A percentile compares a stretch with the other conserved stretches of the same genome.
Conservation (phyloP, 228 moss, liverwort and hornwort genomes). For the Sphagnum magellanicum region DNA sequence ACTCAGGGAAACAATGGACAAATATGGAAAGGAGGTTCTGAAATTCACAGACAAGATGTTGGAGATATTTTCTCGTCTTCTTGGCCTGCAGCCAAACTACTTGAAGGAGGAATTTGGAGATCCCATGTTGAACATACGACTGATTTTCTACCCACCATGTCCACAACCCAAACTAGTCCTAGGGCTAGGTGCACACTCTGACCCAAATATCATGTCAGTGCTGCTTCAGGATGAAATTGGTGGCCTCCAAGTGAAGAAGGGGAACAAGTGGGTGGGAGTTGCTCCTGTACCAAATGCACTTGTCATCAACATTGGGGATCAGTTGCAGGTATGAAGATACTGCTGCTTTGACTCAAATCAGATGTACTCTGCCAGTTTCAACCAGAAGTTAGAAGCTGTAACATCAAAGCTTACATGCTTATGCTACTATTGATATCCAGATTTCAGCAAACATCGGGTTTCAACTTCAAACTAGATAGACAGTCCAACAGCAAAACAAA, state of each 20-base stretch:
- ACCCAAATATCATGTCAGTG: constrained; percentile 42
- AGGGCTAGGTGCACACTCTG: constrained; percentile 41
- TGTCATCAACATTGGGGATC: constrained; percentile 33
- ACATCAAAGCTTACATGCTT: not conserved
- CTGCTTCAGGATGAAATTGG: constrained; percentile 44
- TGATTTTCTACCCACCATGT: constrained; percentile 43
- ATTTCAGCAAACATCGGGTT: not conserved
- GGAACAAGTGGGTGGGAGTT: constrained; percentile 21
- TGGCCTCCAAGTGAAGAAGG: constrained; percentile 53
- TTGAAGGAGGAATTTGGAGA: constrained; percentile 24
- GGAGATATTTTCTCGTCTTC: constrained; percentile 16
- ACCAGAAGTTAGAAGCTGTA: too few relatives aligned
- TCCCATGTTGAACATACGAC: constrained; percentile 22
- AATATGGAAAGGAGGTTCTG: constrained; percentile 22
- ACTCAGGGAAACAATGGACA: constrained; percentile 26
- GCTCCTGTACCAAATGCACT: constrained; percentile 25
- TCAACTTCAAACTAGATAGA: not conserved
- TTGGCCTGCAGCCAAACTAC: constrained; percentile 15
- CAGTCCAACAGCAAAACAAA: not conserved
- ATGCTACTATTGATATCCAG: not conserved
- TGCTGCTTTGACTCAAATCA: too few relatives aligned
- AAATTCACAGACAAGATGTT: constrained; percentile 23
- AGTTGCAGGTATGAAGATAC: constrained; percentile 10
- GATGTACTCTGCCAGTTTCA: too few relatives aligned
- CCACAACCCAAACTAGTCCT: constrained; percentile 36